These are phyloP conservation scores for Domatiomyces catenatus DNA, from an alignment of 2,329 filamentous ascomycete genomes.

Conservation along the genomic window DNA sequence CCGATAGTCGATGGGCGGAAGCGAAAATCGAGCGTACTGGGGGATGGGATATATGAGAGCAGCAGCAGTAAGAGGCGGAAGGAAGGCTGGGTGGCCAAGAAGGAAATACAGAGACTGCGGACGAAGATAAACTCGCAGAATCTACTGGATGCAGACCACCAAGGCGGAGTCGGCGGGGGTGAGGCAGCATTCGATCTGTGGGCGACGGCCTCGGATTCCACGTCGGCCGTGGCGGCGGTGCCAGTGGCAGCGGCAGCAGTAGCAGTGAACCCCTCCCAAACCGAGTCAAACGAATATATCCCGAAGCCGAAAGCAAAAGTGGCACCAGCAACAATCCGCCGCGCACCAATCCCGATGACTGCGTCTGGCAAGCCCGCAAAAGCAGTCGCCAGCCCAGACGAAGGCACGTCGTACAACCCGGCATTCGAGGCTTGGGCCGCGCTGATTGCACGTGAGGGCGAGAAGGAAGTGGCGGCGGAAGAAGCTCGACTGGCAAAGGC, in stretches of 20 bases:
- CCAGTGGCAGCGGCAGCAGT: too few relatives aligned
- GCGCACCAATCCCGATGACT: constrained; percentile 66
- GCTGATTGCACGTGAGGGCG: constrained; percentile 57
- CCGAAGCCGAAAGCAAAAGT: constrained; percentile 50
- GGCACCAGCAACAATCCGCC: constrained; percentile 58
- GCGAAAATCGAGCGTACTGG: constrained; percentile 52
- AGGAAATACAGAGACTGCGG: constrained; percentile 65
- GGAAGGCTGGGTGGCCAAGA: constrained; percentile 65
- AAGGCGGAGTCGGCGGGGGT: constrained; percentile 36
- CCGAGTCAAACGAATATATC: constrained; percentile 43
- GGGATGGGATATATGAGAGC: constrained; percentile 53
- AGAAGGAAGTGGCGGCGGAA: constrained; percentile 66
- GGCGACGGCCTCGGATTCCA: constrained; percentile 33
- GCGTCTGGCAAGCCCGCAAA: constrained; percentile 66
- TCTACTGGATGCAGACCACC: constrained; percentile 2
- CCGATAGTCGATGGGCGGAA: constrained; percentile 68
- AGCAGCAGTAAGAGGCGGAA: constrained; percentile 56
- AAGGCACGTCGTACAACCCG: constrained; percentile 86
- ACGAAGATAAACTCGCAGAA: constrained; percentile 23
- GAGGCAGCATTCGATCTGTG: constrained; percentile 60
- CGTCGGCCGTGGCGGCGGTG: not conserved
- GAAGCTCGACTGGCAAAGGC: constrained; percentile 58
- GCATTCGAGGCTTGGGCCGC: constrained; percentile 71
- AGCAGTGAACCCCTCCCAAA: constrained; percentile 9
- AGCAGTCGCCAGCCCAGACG: constrained; percentile 62